Percentiles rank a stretch among this genome's conserved stretches.
These are phyloP conservation scores for Globisporangium nagaii DNA, from an alignment of 352 stramenopile species.

Conservation along the genomic window DNA sequence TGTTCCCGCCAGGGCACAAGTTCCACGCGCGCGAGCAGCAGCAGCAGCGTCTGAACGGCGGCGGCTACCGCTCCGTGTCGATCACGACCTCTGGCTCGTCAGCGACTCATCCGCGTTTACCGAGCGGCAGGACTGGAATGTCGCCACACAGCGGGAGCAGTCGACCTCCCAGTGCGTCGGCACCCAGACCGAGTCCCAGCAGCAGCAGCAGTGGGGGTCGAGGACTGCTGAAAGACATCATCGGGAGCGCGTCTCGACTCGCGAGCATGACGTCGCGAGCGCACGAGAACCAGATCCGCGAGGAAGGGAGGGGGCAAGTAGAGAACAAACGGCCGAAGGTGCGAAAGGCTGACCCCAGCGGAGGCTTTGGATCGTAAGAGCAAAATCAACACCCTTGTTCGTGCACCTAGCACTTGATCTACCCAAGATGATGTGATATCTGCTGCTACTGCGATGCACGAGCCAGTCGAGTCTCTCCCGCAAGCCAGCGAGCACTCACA, in stretches of 20 bases:
- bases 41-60: not conserved
- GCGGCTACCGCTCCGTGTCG: conserved; percentile 4
- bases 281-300: conserved; percentile 34
- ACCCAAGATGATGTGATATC: too few species aligned
- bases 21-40: conserved; percentile 1
- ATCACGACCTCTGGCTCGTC: not conserved
- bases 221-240: conserved; percentile 54
- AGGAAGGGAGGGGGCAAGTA: too few species aligned
- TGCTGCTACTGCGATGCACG: too few species aligned
- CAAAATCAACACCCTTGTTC: too few species aligned
- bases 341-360: too few species aligned
- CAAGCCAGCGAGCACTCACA: conserved; percentile 24
- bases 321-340: too few species aligned
- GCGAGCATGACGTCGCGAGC: conserved; percentile 62
- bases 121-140: not conserved
- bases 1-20: conserved; percentile 4
- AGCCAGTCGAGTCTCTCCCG: too few species aligned
- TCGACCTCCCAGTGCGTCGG: conserved; percentile 7
- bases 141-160: not conserved
- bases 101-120: conserved; percentile 7
- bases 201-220: conserved; percentile 19
- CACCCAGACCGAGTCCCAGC: conserved; percentile 5
- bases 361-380: too few species aligned
- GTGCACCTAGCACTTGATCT: too few species aligned
- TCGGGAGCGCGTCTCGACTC: conserved; percentile 59